phyloP scores from a whole-genome alignment of 306 rosid species.

The Cyamopsis tetragonoloba region DNA sequence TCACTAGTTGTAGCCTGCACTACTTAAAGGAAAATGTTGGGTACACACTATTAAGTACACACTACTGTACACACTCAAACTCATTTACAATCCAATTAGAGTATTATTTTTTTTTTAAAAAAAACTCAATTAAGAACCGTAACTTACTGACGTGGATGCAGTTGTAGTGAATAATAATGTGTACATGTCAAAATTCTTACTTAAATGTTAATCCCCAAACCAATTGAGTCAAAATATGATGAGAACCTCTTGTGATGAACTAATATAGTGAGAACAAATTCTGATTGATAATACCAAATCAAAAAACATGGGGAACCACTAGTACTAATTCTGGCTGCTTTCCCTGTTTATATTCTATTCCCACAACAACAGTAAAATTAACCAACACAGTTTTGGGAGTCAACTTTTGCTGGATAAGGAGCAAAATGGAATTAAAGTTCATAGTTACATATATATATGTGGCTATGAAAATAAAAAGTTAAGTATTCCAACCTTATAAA shows the following conservation, averaged over 20 bases:
- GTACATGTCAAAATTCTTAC: too few relatives aligned
- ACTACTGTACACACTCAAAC: too few relatives aligned
- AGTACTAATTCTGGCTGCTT: neutral
- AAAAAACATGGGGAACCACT: neutral
- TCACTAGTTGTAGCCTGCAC: too few relatives aligned
- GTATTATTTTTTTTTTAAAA: too few relatives aligned
- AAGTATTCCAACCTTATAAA: conserved; percentile 10
- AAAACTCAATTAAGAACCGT: too few relatives aligned
- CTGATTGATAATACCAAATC: conserved; percentile 14
- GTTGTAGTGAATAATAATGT: too few relatives aligned
- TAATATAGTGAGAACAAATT: conserved; percentile 12
- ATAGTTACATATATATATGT: neutral
- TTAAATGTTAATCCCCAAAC: neutral
- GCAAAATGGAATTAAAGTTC: conserved; percentile 1
- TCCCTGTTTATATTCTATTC: conserved; percentile 28
- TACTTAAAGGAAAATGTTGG: too few relatives aligned
- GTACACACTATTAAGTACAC: too few relatives aligned
- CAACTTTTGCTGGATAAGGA: conserved; percentile 26
- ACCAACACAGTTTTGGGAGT: neutral
- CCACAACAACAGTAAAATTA: conserved; percentile 8
- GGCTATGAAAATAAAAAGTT: neutral
- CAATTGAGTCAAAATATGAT: conserved; percentile 22
- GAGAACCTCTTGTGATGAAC: neutral
- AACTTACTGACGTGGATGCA: too few relatives aligned
- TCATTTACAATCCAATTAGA: too few relatives aligned